Base-by-base conservation (phyloP, 2,329 filamentous ascomycete species). In the Cercospora sojina region DNA sequence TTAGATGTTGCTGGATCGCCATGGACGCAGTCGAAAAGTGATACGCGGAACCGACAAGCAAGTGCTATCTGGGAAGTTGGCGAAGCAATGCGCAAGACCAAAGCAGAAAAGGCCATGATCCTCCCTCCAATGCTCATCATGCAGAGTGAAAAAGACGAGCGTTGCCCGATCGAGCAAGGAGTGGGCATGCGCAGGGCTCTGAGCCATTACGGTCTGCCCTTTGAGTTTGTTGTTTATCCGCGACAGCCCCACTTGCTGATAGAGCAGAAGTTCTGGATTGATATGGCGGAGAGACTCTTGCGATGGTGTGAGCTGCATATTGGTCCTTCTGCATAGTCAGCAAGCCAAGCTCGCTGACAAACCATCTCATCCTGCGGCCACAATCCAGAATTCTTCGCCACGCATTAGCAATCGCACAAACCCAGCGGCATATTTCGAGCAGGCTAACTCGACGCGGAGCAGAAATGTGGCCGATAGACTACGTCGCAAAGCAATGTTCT, bases 181-280 rank as follows among this genome's bases (percentile, higher is more conserved):
- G 69, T 70, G 58, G 77, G 69, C 0, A 79, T 80, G 69, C 70
- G 74, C 10, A 66, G 78, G 53, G 78, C 73, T 18, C 61, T 77
- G 65, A 58, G 69, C 47, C 64, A 71, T 35, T 67, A 69, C 6
- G 73, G 73, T 7, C 41, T 78, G 64, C 70, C 73, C 13, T 78
- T 72, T 64, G 74, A 79, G 63, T 73, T 77, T 61, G 77, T 78
- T 12, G 73, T 66, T 13, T 80, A 79, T 71, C 78, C 78, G 16
- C 67, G 76, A 16, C 74, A 79, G 62, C 64, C 61, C 13, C 79
- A 80, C 68, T 25, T 69, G 13, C 57, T 77, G n/a, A 59, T 27
- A 59, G 77, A 78, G 72, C 73, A 71, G 68, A 74, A 66, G 61
- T 67, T 67, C 47, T 70, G 69, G 62, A 61, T 65, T 8, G 67